phyloP scores from a whole-genome alignment of 495 filamentous ascomycete genomes.

The Tuber microsphaerosporum region DNA sequence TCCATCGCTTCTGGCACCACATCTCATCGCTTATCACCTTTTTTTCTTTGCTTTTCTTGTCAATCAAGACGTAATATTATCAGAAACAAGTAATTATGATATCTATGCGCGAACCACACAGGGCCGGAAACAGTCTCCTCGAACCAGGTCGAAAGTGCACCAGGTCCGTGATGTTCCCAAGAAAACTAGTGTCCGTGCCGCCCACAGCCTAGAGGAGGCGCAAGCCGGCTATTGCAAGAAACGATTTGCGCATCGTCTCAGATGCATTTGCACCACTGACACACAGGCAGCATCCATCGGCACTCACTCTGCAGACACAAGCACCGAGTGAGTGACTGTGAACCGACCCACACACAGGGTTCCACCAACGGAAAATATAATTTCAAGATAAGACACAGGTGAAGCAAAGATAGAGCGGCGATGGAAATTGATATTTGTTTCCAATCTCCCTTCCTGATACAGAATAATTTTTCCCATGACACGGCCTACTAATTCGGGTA shows the following conservation, averaged over 20 bases:
- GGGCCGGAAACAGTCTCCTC: conserved; percentile 45
- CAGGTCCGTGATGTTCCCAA: conserved; percentile 54
- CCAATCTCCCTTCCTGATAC: neutral
- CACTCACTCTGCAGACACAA: too few species aligned
- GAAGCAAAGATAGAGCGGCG: neutral
- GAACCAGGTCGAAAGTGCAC: conserved; percentile 63
- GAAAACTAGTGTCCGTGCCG: conserved; percentile 58
- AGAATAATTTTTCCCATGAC: neutral
- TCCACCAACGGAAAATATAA: neutral
- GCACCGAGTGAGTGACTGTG: neutral
- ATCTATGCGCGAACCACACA: too few species aligned
- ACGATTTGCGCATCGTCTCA: conserved; percentile 62
- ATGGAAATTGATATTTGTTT: neutral
- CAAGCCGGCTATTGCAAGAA: conserved; percentile 53
- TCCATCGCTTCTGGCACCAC: too few species aligned
- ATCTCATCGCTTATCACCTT: too few species aligned
- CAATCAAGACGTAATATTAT: too few species aligned
- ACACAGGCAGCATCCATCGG: too few species aligned
- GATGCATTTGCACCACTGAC: conserved; percentile 47
- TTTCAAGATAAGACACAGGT: neutral
- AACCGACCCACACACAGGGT: neutral
- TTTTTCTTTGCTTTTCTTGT: too few species aligned
- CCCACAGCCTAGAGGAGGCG: conserved; percentile 49
- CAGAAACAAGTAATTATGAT: too few species aligned
- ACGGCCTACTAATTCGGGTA: conserved; percentile 13